phyloP scores from a whole-genome alignment of 2,329 filamentous ascomycete genomes.

The Phaeoacremonium minimum region DNA sequence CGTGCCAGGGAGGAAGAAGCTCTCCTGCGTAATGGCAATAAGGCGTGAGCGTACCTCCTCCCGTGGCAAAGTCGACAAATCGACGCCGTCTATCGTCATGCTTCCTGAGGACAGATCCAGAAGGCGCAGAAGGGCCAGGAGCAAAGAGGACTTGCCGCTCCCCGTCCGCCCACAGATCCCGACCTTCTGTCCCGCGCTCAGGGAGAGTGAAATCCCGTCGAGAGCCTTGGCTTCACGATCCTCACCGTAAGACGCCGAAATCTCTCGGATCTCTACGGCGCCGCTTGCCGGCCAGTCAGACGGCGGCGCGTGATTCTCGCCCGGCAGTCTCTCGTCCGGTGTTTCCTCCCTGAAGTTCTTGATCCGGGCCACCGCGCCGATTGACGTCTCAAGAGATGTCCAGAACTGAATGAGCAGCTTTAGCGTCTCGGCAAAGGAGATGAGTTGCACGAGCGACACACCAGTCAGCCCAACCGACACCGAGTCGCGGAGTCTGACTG shows the following conservation, averaged over 20 bases:
- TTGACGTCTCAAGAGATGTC: constrained; percentile 21
- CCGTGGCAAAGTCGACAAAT: constrained; percentile 20
- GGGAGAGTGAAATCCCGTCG: constrained; percentile 17
- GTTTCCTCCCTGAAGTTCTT: constrained; percentile 20
- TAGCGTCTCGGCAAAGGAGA: constrained; percentile 13
- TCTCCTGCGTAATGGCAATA: constrained; percentile 42
- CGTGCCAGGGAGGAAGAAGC: constrained; percentile 42
- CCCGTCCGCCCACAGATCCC: constrained; percentile 30
- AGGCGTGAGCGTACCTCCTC: constrained; percentile 24
- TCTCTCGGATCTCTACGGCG: constrained; percentile 22
- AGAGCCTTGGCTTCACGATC: constrained; percentile 14
- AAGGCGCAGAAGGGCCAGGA: constrained; percentile 39
- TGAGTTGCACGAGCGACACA: constrained; percentile 15
- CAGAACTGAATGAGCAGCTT: constrained; percentile 20
- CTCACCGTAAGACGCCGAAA: constrained; percentile 20
- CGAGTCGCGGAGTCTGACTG: constrained; percentile 16
- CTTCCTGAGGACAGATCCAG: constrained; percentile 34
- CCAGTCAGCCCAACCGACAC: background rate
- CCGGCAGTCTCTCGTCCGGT: constrained; percentile 17
- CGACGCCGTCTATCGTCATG: constrained; percentile 41
- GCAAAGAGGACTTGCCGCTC: constrained; percentile 21
- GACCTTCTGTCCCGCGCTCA: constrained; percentile 23
- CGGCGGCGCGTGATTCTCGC: constrained; percentile 13
- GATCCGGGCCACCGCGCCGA: constrained; percentile 24
- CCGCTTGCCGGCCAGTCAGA: constrained; percentile 26